These are phyloP conservation scores for Alternaria sp. DNA, from an alignment of 2,329 filamentous ascomycete genomes.

Conservation along the genomic window DNA sequence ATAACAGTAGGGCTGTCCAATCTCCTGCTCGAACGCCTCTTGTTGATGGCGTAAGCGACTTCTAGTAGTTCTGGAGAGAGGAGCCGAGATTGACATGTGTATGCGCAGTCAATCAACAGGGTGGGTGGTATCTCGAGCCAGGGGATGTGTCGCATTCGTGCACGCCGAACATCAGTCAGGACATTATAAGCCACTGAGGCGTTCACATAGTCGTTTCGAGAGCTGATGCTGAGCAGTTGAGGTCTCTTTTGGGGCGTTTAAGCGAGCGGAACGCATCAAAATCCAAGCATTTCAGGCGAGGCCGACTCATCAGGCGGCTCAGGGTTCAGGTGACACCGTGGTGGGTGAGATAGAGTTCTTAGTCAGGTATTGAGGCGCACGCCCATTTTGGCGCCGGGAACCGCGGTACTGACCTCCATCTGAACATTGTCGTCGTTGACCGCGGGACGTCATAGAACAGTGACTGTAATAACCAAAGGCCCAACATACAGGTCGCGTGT, in stretches of 20 bases:
- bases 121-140: not conserved
- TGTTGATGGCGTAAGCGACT: not conserved
- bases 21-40: not conserved
- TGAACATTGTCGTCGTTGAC: not conserved
- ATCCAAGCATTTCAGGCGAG: conserved; percentile 4
- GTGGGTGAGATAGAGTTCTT: conserved; percentile 34
- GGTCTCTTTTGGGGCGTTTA: conserved; percentile 1
- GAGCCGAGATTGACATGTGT: not conserved
- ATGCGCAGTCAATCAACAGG: not conserved
- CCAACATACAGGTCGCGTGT: conserved; percentile 1
- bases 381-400: conserved; percentile 12
- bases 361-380: conserved; percentile 38
- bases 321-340: conserved; percentile 28
- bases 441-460: conserved; percentile 2
- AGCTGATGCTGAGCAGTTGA: conserved; percentile 9
- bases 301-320: conserved; percentile 14
- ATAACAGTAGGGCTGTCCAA: not conserved
- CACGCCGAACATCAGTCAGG: not conserved
- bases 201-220: not conserved
- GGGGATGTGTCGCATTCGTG: not conserved
- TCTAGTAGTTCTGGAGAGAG: not conserved
- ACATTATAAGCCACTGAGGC: conserved; percentile 4
- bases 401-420: not conserved
- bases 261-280: conserved; percentile 1
- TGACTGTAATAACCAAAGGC: not conserved